phyloP scores from a whole-genome alignment of 129 eudicot genomes.

The Escallonia rubra region DNA sequence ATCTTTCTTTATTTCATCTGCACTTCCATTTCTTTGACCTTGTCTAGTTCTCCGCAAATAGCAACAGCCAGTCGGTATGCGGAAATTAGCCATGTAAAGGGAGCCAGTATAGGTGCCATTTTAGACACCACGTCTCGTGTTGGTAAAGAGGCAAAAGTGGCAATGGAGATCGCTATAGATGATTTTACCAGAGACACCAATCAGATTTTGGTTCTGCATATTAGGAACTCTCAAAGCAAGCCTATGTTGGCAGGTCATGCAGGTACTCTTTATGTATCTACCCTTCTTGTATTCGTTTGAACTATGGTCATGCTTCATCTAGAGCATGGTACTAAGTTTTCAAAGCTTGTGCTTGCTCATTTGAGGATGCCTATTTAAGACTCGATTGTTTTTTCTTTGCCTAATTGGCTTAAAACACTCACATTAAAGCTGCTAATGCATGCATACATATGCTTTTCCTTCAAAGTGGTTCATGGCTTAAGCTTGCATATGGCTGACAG shows the following conservation, averaged over 20 bases:
- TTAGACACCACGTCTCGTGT: not conserved
- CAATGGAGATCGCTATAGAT: slow-evolving; percentile 8
- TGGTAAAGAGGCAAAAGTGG: not conserved
- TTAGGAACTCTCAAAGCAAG: slow-evolving; percentile 24
- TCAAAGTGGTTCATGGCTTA: no score
- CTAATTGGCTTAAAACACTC: no score
- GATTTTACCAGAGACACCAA: slow-evolving; percentile 26
- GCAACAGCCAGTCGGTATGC: not conserved
- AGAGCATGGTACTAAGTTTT: not conserved
- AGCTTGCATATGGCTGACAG: no score
- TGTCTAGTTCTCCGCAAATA: slow-evolving; percentile 14
- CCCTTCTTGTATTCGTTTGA: not conserved
- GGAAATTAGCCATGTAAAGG: not conserved
- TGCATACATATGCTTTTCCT: no score
- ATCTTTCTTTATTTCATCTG: not conserved
- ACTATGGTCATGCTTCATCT: not conserved
- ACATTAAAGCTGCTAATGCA: no score
- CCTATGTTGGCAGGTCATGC: slow-evolving; percentile 36
- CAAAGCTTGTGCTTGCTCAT: not conserved
- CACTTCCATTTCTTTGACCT: slow-evolving; percentile 7
- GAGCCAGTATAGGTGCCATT: not conserved
- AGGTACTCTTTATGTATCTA: slow-evolving; percentile 19
- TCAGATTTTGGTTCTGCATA: slow-evolving; percentile 13
- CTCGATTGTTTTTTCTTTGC: not conserved
- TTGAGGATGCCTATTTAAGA: not conserved